Evolutionary conservation across 129 eudicot genomes (phyloP).

Genomic region (Chrysanthemum seticuspe): DNA sequence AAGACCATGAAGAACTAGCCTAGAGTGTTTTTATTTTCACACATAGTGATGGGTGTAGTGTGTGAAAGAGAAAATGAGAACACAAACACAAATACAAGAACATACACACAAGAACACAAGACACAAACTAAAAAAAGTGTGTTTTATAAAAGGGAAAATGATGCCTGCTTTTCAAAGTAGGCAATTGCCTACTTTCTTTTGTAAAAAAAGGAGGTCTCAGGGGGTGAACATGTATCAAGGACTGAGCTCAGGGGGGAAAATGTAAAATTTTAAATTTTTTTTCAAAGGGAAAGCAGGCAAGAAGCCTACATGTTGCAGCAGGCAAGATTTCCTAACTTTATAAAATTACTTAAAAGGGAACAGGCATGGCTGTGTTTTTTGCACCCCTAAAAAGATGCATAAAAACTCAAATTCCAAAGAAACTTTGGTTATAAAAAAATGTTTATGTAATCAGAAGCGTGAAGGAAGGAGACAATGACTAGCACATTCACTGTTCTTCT

Average conservation of each 20-base stretch:
- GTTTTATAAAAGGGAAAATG: too few relatives aligned
- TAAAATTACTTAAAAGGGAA: conserved; percentile 37
- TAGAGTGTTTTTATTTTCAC: neutral
- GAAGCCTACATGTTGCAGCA: too few relatives aligned
- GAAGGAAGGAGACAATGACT: conserved; percentile 57
- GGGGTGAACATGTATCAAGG: too few relatives aligned
- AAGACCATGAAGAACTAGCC: conserved; percentile 20
- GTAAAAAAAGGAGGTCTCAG: too few relatives aligned
- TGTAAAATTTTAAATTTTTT: too few relatives aligned
- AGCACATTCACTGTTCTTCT: conserved; percentile 57
- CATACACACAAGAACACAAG: conserved; percentile 1
- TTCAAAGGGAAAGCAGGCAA: too few relatives aligned
- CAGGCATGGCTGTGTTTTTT: conserved; percentile 63
- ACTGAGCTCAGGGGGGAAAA: too few relatives aligned
- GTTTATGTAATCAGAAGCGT: conserved; percentile 39
- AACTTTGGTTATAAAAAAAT: conserved; percentile 38
- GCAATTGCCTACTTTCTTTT: too few relatives aligned
- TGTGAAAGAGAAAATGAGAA: too few relatives aligned
- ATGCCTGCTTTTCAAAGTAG: too few relatives aligned
- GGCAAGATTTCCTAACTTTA: too few relatives aligned
- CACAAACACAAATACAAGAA: neutral
- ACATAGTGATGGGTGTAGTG: too few relatives aligned
- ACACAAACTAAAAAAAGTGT: conserved; percentile 20
- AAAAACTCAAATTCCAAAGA: conserved; percentile 56
- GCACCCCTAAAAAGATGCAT: conserved; percentile 68